Evolutionary conservation across 345 rosid species (phyloP), one percentile per base, ranked within the genome.

Genomic region (Cochlearia excelsa): DNA sequence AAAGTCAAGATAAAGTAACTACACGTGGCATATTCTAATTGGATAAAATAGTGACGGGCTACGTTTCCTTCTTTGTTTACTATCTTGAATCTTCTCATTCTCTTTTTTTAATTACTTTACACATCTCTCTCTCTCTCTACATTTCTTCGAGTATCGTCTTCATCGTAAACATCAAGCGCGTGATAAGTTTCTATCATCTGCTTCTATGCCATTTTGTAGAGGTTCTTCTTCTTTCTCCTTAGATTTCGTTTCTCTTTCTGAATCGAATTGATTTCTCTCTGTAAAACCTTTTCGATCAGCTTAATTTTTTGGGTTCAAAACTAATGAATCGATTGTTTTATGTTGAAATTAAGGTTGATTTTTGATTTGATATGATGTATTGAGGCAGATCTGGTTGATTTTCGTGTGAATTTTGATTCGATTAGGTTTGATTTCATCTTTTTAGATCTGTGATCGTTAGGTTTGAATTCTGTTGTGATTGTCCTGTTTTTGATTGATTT

Each of bases 131-230:
- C 37, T 3, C 37, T 33, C 37, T 33, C 37, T 33, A 3, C 3
- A 33, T 5, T 33, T 33, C 37, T 33, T 33, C 5, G 4, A 29
- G 34, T 68, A 48, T 63, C 40, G n/a, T 48, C 34, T 65, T 31
- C n/a, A 51, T 51, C 42, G 50, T n/a, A n/a, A n/a, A n/a, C n/a
- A n/a, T n/a, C n/a, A n/a, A n/a, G n/a, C n/a, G n/a, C n/a, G n/a
- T n/a, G n/a, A n/a, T n/a, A n/a, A n/a, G n/a, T n/a, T n/a, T n/a
- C n/a, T n/a, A n/a, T n/a, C 35, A 34, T 35, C 65, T 49, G 61
- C 60, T 43, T 67, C 46, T 53, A 40, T 48, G 51, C 65, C 50
- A 62, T 57, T 59, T 55, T 47, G 66, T 29, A 30, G 67, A 78
- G 82, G 84, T 80, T 59, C 7, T 3, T 30, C 31, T 27, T 5